A percentile compares a stretch with the other conserved stretches of the same genome.
Conservation (phyloP, 306 rosid species). For the Cicer chorassanicum region DNA sequence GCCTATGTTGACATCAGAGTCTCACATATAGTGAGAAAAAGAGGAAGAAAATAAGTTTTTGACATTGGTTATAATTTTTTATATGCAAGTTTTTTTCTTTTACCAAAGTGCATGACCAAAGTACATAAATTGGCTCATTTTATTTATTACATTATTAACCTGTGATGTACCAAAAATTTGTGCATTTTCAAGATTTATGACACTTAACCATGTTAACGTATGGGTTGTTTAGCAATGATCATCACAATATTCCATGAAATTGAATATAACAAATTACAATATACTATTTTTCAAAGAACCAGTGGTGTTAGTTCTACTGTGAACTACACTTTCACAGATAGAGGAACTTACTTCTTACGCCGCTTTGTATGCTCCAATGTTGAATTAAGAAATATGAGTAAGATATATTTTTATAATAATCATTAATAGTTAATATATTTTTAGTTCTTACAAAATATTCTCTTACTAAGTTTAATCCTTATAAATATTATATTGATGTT, state of each 20-base stretch:
- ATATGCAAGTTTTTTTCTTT: slow-evolving; percentile 21
- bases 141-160: not conserved
- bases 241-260: not conserved
- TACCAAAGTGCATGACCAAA: not conserved
- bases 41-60: not conserved
- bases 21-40: not conserved
- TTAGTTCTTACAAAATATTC: too few relatives aligned
- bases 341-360: not conserved
- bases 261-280: not conserved
- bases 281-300: not conserved
- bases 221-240: not conserved
- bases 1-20: not conserved
- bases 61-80: slow-evolving; percentile 18
- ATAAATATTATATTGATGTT: too few relatives aligned
- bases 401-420: too few relatives aligned
- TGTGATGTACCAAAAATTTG: not conserved
- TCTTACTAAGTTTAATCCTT: too few relatives aligned
- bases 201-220: not conserved
- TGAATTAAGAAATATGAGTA: not conserved
- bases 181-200: not conserved
- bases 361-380: not conserved
- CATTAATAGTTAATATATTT: too few relatives aligned
- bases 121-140: slow-evolving; percentile 2
- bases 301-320: not conserved
- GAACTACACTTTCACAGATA: not conserved